Evolutionary conservation across 2,329 filamentous ascomycete species (phyloP).

Genomic region (Paramyrothecium roridum): DNA sequence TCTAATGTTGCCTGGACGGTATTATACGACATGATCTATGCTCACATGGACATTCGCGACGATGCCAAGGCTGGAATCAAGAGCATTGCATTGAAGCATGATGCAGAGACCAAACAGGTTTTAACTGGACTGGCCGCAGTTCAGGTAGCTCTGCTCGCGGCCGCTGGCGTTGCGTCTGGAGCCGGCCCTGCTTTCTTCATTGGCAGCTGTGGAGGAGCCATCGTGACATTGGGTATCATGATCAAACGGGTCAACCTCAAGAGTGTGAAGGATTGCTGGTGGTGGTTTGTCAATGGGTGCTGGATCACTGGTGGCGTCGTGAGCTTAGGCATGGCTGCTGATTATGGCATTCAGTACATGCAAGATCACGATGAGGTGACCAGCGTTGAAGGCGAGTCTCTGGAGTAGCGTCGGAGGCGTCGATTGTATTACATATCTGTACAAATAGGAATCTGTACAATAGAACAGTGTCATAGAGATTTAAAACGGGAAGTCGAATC

Average conservation of each 20-base stretch:
- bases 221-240: conserved; percentile 61
- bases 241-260: conserved; percentile 65
- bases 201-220: conserved; percentile 63
- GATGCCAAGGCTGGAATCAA: conserved; percentile 86
- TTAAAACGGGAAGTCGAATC: conserved; percentile 10
- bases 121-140: conserved; percentile 65
- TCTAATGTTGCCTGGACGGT: conserved; percentile 86
- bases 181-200: conserved; percentile 67
- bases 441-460: conserved; percentile 6
- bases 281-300: conserved; percentile 73
- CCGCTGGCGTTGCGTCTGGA: conserved; percentile 65
- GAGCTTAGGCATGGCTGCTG: conserved; percentile 53
- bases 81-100: conserved; percentile 79
- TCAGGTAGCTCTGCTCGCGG: conserved; percentile 68
- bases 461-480: background rate
- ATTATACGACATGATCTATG: conserved; percentile 90
- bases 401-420: conserved; percentile 7
- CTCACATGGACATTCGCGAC: conserved; percentile 86
- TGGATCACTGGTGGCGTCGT: conserved; percentile 66
- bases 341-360: conserved; percentile 55
- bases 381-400: background rate
- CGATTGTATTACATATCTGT: conserved; percentile 15
- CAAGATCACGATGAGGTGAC: conserved; percentile 20
- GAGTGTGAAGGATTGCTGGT: conserved; percentile 67
- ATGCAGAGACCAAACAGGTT: conserved; percentile 72